Evolutionary conservation across 2,329 filamentous ascomycete genomes (phyloP).

Genomic region (Drechslerella dactyloides): DNA sequence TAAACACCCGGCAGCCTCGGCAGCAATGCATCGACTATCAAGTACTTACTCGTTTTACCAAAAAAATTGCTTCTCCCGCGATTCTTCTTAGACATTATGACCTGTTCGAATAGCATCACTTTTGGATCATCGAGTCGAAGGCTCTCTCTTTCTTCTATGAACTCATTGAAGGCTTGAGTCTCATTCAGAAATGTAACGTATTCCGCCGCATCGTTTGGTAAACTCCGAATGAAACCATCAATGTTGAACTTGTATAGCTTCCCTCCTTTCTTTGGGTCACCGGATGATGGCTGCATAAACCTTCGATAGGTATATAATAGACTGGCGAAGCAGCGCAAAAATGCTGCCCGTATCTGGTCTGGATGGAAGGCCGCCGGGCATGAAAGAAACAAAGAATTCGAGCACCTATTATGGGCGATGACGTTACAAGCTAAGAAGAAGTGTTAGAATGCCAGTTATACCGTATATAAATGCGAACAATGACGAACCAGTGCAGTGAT

Average conservation of each 20-base stretch:
- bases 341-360: conserved; percentile 71
- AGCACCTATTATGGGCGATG: conserved; percentile 67
- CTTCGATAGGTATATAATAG: conserved; percentile 73
- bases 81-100: conserved; percentile 77
- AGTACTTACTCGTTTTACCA: conserved; percentile 64
- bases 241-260: conserved; percentile 71
- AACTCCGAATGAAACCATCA: conserved; percentile 69
- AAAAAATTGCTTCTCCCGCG: conserved; percentile 71
- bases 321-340: conserved; percentile 72
- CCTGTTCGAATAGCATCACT: conserved; percentile 81
- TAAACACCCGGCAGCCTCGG: conserved; percentile 58
- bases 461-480: conserved; percentile 21
- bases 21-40: conserved; percentile 66
- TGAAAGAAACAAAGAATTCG: conserved; percentile 67
- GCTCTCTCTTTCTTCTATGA: conserved; percentile 80
- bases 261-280: conserved; percentile 69
- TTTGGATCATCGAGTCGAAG: conserved; percentile 67
- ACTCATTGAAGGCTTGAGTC: conserved; percentile 78
- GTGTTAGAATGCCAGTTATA: conserved; percentile 11
- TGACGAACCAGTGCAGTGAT: conserved; percentile 68
- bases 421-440: conserved; percentile 59
- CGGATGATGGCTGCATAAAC: conserved; percentile 66
- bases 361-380: conserved; percentile 72
- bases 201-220: conserved; percentile 69
- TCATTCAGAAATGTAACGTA: conserved; percentile 70